phyloP scores from a whole-genome alignment of 805 yeast species.

The Millerozyma miso region DNA sequence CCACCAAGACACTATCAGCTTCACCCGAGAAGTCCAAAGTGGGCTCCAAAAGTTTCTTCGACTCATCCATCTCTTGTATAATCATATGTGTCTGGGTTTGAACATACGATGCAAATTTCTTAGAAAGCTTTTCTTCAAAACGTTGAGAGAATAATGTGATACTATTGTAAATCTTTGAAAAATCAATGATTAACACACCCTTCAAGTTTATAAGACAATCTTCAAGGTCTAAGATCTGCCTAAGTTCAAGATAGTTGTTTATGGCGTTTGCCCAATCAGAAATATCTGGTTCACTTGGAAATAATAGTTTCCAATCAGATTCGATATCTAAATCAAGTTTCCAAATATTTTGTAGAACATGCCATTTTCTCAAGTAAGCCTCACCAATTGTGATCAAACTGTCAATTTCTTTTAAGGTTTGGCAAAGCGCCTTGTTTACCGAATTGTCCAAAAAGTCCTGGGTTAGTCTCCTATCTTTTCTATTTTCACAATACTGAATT shows the following conservation, averaged over 20 bases:
- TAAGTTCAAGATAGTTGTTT: conserved; percentile 38
- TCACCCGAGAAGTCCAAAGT: conserved; percentile 35
- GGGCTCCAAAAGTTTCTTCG: conserved; percentile 25
- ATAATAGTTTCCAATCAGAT: conserved; percentile 30
- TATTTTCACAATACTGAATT: not conserved
- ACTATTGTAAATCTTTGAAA: conserved; percentile 50
- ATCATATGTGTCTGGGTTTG: conserved; percentile 23
- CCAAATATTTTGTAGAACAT: conserved; percentile 55
- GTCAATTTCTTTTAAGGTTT: conserved; percentile 23
- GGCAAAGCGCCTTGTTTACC: not conserved
- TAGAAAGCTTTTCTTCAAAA: conserved; percentile 50
- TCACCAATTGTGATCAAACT: conserved; percentile 20
- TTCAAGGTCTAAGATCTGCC: conserved; percentile 48
- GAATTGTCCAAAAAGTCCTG: not conserved
- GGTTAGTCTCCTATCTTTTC: too few species aligned
- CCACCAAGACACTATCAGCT: conserved; percentile 33
- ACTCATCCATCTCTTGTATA: conserved; percentile 23
- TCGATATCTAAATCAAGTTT: conserved; percentile 40
- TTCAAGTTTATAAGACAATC: conserved; percentile 41
- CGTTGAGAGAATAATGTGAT: conserved; percentile 51
- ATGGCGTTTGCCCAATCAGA: conserved; percentile 49
- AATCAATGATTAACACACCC: conserved; percentile 33
- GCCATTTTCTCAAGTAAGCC: conserved; percentile 49
- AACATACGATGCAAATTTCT: conserved; percentile 38
- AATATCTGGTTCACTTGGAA: conserved; percentile 8